Evolutionary conservation across 106 monocot species (phyloP).

Genomic region (Dendrobium chrysotoxum): DNA sequence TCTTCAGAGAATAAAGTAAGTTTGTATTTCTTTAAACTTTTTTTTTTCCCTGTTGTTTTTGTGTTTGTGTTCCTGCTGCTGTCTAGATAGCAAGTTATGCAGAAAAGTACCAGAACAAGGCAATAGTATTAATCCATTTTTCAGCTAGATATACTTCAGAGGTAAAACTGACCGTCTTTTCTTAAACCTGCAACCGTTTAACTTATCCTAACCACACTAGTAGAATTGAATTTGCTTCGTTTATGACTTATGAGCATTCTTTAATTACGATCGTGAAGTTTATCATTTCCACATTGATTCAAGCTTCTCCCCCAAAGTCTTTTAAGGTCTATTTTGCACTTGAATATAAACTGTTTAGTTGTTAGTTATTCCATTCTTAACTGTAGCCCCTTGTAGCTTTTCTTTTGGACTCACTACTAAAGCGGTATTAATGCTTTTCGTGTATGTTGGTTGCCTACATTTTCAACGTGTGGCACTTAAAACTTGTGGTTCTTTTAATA

Average conservation of each 20-base stretch:
- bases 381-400: neutral
- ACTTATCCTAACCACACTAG: neutral
- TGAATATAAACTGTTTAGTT: neutral
- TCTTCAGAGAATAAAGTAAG: neutral
- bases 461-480: neutral
- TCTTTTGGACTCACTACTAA: neutral
- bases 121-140: conserved; percentile 85
- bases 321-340: neutral
- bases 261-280: too few species aligned
- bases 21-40: neutral
- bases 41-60: neutral
- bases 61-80: conserved; percentile 1
- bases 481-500: neutral
- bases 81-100: conserved; percentile 49
- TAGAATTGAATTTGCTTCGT: neutral
- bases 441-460: neutral
- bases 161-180: conserved; percentile 20
- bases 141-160: conserved; percentile 71
- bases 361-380: neutral
- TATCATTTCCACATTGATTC: too few species aligned
- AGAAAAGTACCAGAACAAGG: conserved; percentile 73
- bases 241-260: too few species aligned
- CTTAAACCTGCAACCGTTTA: neutral
- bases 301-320: neutral
- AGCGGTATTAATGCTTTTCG: neutral